These are phyloP conservation scores for Chamaecyparis obtusa DNA, from an alignment of 75 land plant species.

Conservation along the genomic window DNA sequence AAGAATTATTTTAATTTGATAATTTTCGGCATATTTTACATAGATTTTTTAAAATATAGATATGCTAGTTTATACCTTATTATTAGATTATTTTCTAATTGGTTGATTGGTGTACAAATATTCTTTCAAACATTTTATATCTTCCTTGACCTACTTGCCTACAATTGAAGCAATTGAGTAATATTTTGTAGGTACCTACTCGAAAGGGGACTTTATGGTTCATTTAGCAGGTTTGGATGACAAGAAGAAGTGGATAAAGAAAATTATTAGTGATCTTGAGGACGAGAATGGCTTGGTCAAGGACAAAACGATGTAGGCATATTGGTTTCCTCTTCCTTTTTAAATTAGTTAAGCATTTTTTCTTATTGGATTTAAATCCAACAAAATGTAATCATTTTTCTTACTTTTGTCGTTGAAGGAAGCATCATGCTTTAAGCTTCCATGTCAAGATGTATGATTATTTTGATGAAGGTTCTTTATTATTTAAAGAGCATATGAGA, in stretches of 20 bases:
- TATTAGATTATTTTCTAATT: background rate
- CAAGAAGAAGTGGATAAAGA: conserved; percentile 52
- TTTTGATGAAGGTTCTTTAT: background rate
- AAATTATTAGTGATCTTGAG: conserved; percentile 27
- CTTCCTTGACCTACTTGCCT: background rate
- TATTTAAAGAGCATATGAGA: background rate
- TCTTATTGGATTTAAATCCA: background rate
- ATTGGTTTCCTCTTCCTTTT: background rate
- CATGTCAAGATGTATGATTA: background rate
- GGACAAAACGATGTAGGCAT: background rate
- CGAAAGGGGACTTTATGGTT: conserved; percentile 66
- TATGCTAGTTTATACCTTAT: background rate
- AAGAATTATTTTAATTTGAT: no score
- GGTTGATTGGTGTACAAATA: background rate
- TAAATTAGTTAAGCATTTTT: background rate
- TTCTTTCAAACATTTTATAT: background rate
- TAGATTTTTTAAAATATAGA: no score
- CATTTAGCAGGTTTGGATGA: conserved; percentile 62
- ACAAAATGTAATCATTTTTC: background rate
- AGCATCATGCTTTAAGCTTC: background rate
- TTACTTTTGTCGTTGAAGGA: background rate
- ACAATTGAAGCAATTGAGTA: background rate
- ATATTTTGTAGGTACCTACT: conserved; percentile 39
- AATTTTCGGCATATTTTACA: no score
- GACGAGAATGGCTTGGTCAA: background rate